Conservation (phyloP, 2,329 filamentous ascomycete species). For the Biscogniauxia mediterranea region DNA sequence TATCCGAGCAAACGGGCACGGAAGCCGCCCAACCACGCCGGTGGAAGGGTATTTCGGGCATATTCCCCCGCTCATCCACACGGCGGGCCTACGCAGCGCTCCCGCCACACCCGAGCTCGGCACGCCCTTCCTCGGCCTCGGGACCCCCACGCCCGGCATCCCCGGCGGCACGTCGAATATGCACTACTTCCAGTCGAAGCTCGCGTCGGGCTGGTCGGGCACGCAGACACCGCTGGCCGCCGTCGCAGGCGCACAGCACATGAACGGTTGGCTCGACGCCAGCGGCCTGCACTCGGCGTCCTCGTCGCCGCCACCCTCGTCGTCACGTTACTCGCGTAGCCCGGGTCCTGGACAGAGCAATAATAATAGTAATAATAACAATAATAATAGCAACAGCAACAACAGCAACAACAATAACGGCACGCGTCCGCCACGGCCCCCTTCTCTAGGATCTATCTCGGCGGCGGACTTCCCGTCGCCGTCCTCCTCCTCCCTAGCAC, state of each 20-base stretch:
- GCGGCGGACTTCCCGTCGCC: conserved; percentile 38
- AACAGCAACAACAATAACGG: too few species aligned
- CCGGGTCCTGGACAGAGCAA: conserved; percentile 22
- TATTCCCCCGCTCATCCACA: conserved; percentile 41
- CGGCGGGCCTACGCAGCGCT: conserved; percentile 32
- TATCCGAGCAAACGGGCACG: conserved; percentile 9
- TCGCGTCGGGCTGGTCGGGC: conserved; percentile 69
- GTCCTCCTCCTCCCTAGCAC: conserved; percentile 23
- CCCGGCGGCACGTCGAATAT: conserved; percentile 74
- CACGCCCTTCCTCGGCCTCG: conserved; percentile 53
- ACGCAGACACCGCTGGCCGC: conserved; percentile 78
- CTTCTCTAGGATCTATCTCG: conserved; percentile 47
- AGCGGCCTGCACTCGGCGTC: conserved; percentile 16
- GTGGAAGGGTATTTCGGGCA: conserved; percentile 16
- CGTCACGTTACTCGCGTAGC: background rate
- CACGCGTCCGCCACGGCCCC: conserved; percentile 40
- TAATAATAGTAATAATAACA: too few species aligned
- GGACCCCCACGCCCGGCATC: conserved; percentile 59
- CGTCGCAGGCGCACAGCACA: conserved; percentile 68
- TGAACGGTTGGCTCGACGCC: conserved; percentile 47
- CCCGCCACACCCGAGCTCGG: conserved; percentile 44
- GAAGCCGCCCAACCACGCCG: background rate
- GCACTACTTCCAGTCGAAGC: conserved; percentile 78
- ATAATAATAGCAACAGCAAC: too few species aligned
- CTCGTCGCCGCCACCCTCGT: conserved; percentile 5